phyloP scores from a whole-genome alignment of 192 early-diverging fungal genomes.

The Entomortierella lignicola region DNA sequence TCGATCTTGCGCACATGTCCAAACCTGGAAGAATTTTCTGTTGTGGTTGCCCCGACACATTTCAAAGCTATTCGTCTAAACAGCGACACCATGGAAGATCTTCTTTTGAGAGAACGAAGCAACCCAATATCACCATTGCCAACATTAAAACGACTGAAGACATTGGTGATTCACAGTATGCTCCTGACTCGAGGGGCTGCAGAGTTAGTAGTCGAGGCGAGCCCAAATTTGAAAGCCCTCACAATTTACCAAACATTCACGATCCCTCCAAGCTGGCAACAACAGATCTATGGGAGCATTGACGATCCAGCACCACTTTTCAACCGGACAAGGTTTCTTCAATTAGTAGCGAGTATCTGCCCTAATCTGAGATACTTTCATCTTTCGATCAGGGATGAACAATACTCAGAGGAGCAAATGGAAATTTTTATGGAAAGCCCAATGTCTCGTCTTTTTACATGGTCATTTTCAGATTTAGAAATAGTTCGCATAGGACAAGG shows the following conservation, averaged over 20 bases:
- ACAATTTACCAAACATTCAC: not conserved
- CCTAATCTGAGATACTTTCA: not conserved
- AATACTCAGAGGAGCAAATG: not conserved
- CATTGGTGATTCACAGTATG: not conserved
- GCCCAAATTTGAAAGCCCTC: not conserved
- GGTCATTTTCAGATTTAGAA: constrained; percentile 11
- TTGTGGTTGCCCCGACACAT: too few species aligned
- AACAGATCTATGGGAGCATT: not conserved
- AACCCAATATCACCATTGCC: not conserved
- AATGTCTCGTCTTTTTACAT: not conserved
- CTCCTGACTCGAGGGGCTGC: not conserved
- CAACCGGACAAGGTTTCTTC: not conserved
- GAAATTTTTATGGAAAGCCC: not conserved
- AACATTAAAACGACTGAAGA: not conserved
- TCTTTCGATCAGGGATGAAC: not conserved
- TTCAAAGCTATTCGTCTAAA: not conserved
- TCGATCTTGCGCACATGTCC: not conserved
- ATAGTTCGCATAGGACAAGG: too few species aligned
- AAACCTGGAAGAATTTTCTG: not conserved
- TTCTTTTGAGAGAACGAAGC: not conserved
- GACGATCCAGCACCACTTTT: not conserved
- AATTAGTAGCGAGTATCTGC: not conserved
- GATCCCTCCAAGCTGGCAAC: not conserved
- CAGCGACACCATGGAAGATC: not conserved
- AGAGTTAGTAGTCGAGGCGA: not conserved